These are phyloP conservation scores for Podospora anserina DNA, from an alignment of 495 filamentous ascomycete species.

Conservation along the genomic window DNA sequence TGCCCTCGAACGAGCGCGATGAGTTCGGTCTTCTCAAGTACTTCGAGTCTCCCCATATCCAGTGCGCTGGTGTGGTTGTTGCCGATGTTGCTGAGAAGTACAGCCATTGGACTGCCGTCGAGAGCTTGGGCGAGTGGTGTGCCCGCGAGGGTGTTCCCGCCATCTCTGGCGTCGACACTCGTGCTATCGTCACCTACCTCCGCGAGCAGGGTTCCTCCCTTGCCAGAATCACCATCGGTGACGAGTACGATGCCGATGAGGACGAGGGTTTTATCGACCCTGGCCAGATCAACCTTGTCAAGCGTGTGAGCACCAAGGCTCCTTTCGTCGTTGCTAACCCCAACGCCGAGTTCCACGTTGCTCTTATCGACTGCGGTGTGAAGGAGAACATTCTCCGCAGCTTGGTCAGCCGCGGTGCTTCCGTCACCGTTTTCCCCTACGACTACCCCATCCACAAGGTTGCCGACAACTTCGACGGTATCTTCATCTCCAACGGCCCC, in stretches of 20 bases:
- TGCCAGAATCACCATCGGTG: conserved; percentile 90
- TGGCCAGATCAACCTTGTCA: conserved; percentile 92
- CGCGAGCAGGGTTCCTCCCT: conserved; percentile 95
- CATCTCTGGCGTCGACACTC: conserved; percentile 94
- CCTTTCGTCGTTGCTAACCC: conserved; percentile 88
- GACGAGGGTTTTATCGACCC: conserved; percentile 95
- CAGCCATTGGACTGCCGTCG: conserved; percentile 97
- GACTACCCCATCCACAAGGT: conserved; percentile 98
- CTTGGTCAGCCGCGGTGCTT: conserved; percentile 80
- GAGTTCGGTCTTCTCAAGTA: conserved; percentile 78
- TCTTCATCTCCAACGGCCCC: conserved; percentile 97
- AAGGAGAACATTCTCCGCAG: conserved; percentile 99
- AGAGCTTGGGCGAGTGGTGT: conserved; percentile 91
- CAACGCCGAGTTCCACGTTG: conserved; percentile 80
- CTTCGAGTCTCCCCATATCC: conserved; percentile 95
- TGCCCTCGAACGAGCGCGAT: conserved; percentile 74
- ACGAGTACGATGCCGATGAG: conserved; percentile 98
- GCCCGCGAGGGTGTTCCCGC: conserved; percentile 92
- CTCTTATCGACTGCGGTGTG: conserved; percentile 95
- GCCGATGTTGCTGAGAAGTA: conserved; percentile 90
- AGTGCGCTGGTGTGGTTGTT: conserved; percentile 92
- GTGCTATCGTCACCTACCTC: conserved; percentile 90
- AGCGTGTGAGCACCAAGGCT: conserved; percentile 92
- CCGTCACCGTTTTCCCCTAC: conserved; percentile 89
- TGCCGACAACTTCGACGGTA: conserved; percentile 92